Conservation (phyloP, 164 flowering plant species). For the Vitis cinerea region DNA sequence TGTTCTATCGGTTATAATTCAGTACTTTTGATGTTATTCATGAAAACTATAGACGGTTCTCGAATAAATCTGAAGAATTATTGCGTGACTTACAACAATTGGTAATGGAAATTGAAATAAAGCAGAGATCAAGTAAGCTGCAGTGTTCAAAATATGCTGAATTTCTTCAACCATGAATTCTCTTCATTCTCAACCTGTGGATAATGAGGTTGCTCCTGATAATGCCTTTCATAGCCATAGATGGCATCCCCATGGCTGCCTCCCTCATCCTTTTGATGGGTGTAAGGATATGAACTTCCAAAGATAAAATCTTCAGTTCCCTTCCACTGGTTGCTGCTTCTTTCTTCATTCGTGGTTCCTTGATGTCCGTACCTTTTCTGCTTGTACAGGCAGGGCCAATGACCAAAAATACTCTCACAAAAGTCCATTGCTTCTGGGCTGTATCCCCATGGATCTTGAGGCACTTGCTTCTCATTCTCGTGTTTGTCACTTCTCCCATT, state of each 20-base stretch:
- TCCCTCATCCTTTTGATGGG: constrained; percentile 22
- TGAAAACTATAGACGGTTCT: too few relatives aligned
- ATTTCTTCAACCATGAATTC: constrained; percentile 8
- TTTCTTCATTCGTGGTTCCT: constrained; percentile 15
- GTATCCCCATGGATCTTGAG: constrained; percentile 35
- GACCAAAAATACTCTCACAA: constrained; percentile 57
- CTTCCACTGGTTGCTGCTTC: constrained; percentile 30
- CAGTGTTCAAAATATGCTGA: constrained; percentile 6
- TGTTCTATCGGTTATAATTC: too few relatives aligned
- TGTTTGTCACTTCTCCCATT: constrained; percentile 9
- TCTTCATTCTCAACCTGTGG: constrained; percentile 13
- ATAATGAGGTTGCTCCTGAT: constrained; percentile 14
- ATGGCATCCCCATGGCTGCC: constrained; percentile 13
- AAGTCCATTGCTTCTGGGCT: constrained; percentile 41
- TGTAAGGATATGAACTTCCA: constrained; percentile 46
- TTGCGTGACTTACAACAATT: too few relatives aligned
- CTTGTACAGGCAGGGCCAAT: constrained; percentile 51
- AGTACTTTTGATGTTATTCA: too few relatives aligned
- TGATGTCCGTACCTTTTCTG: constrained; percentile 8
- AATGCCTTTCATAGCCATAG: constrained; percentile 25
- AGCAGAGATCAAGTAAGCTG: background rate
- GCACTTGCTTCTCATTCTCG: constrained; percentile 18
- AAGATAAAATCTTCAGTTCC: constrained; percentile 62
- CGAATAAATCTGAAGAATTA: too few relatives aligned
- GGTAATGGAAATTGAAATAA: too few relatives aligned